Conservation (phyloP, 1,284 basidiomycete genomes). For the Irpex lacteus region DNA sequence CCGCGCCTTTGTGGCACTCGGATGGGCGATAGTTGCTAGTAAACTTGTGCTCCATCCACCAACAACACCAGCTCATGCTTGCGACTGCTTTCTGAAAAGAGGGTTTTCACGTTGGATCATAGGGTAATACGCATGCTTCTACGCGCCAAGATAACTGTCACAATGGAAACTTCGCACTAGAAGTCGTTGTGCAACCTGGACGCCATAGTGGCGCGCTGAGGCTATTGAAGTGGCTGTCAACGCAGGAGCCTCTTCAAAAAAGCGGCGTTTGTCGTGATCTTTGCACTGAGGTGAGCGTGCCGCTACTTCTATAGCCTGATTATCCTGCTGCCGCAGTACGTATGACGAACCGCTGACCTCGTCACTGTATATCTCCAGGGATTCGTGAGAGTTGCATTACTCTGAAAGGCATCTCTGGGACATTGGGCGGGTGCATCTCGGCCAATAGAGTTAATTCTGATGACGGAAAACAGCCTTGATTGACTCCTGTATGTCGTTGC, state of each 20-base stretch:
- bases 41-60: background rate
- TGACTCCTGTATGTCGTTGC: background rate
- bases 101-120: background rate
- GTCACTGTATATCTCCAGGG: background rate
- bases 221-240: background rate
- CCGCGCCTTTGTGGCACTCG: background rate
- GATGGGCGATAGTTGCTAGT: background rate
- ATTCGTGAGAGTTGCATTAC: slow-evolving; percentile 11
- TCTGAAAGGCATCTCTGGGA: slow-evolving; percentile 11
- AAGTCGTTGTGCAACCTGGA: background rate
- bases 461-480: background rate
- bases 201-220: background rate
- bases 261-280: background rate
- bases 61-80: background rate
- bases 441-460: slow-evolving; percentile 4
- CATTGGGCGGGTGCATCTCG: slow-evolving; percentile 13
- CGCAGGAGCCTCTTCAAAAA: background rate
- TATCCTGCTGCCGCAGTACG: slow-evolving; percentile 3
- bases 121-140: background rate
- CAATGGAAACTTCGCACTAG: background rate
- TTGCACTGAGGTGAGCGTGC: background rate
- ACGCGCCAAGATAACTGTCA: too few species aligned
- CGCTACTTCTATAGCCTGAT: background rate
- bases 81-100: background rate
- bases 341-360: slow-evolving; percentile 3